Base-by-base conservation (phyloP, 495 filamentous ascomycete genomes). In the Penicillium manginii region DNA sequence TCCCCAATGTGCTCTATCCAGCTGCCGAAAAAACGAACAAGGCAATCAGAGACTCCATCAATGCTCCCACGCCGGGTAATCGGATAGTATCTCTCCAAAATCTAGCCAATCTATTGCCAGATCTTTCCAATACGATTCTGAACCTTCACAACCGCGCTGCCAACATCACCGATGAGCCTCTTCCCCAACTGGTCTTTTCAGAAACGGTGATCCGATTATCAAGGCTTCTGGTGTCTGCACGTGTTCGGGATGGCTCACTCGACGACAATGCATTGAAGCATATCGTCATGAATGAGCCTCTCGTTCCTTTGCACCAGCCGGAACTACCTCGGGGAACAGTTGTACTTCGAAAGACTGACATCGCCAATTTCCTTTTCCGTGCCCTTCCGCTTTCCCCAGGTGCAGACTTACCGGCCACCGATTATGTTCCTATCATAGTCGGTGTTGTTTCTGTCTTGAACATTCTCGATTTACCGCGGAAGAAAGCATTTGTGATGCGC, bases 381-480 rank as follows among this genome's bases (percentile, higher is more conserved):
- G 91, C 90, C 12, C 84, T 91, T 43, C 92, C 91, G 15, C 72
- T 83, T 1, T 81, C 82, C 4, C 62, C 74, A 18, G 72, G 80
- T 23, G 72, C 82, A 14, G 89, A 92, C 52, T 64, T 88, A 32
- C 79, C 86, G 19, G 83, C 85, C 9, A 85, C 83, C 21, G 93
- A 97, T 73, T 80, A 86, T 14, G 83, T 87, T 26, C 83, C 84
- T 7, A 88, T 96, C 18, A 83, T 97, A 10, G 87, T 91, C 50
- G 96, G 92, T 17, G 91, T 97, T 54, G 84, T 91, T n/a, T 88
- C 89, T 39, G 83, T 96, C 37, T 78, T 96, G 21, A 87, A 91
- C 21, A 72, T 81, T 18, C 73, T 98, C 19, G 91, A 90, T 11
- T 82, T 91, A 53, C 83, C 90, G 48, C 82, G 94, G 55, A 96